Evolutionary conservation across 2,329 filamentous ascomycete genomes (phyloP), one percentile per base, ranked within the genome.

Genomic region (Penicillium sp.): DNA sequence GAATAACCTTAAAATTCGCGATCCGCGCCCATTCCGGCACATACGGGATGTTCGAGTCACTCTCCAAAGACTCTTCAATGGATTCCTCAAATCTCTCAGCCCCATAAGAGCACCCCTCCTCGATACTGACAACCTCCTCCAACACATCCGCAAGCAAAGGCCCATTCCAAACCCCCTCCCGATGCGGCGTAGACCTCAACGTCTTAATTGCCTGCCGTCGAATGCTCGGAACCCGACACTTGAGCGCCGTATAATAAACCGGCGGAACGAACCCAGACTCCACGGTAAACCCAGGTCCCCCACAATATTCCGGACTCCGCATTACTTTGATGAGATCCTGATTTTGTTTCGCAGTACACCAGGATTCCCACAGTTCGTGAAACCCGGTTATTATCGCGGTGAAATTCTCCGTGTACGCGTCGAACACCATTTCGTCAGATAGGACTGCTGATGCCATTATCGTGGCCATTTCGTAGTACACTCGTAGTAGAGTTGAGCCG

Each of bases 381-480:
- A 57, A 54, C 4, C 42, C 32, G 18, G 24, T 11, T 11, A 62
- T 39, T 6, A 62, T 54, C 1, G 42, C 28, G 11, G 54, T 13
- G 47, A 67, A 62, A 3, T 37, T 35, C 5, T 46, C 27, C 0
- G 56, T 59, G 29, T 64, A 51, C 0, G 35, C 11, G 35, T 65
- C 64, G 34, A 60, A 66, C 0, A 49, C 42, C 18, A 49, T 49
- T 45, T 67, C 45, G 7, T 28, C 41, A 16, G 10, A 43, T 1
- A 57, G 43, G 14, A 44, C 49, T 11, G 44, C 49, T 9, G 39
- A 51, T 4, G 60, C 59, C 66, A 77, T 74, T 45, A 78, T 71
- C 4, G 51, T 59, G 0, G 68, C 65, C 69, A 78, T 68, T 41
- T 58, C 63, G 52, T 76, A 63, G 46, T 76, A 72, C 3, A 65